Conservation (phyloP, 768 basidiomycete species). For the Termitomyces sp. region DNA sequence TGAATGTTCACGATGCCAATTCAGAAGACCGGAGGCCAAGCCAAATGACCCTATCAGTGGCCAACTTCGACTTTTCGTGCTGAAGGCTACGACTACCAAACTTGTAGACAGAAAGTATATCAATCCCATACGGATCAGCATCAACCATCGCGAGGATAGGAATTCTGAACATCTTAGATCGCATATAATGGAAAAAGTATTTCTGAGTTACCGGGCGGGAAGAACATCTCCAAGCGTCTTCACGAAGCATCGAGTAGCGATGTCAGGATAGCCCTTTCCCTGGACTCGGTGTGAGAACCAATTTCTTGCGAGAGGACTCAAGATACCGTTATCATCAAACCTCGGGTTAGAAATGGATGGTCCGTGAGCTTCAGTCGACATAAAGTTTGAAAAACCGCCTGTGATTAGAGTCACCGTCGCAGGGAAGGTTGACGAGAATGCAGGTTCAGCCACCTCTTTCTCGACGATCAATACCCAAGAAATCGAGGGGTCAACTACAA, state of each 20-base stretch:
- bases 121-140: slow-evolving; percentile 87
- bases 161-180: slow-evolving; percentile 39
- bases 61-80: slow-evolving; percentile 68
- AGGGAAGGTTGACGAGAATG: not conserved
- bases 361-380: slow-evolving; percentile 51
- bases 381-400: slow-evolving; percentile 95
- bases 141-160: slow-evolving; percentile 83
- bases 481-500: slow-evolving; percentile 50
- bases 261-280: slow-evolving; percentile 98
- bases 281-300: slow-evolving; percentile 22
- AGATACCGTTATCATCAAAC: slow-evolving; percentile 74
- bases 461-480: slow-evolving; percentile 86
- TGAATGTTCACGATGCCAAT: slow-evolving; percentile 45
- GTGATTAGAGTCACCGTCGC: slow-evolving; percentile 1
- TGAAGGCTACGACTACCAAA: slow-evolving; percentile 68
- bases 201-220: slow-evolving; percentile 45
- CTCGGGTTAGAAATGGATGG: slow-evolving; percentile 44
- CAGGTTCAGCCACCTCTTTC: slow-evolving; percentile 66
- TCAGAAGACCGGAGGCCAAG: slow-evolving; percentile 74
- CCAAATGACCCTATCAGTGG: slow-evolving; percentile 70
- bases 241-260: slow-evolving; percentile 84
- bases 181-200: not conserved
- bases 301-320: not conserved
- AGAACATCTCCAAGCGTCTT: slow-evolving; percentile 65
- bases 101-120: slow-evolving; percentile 86